These are phyloP conservation scores for Litsea cubeba DNA, from an alignment of 164 flowering plant genomes.

Conservation along the genomic window DNA sequence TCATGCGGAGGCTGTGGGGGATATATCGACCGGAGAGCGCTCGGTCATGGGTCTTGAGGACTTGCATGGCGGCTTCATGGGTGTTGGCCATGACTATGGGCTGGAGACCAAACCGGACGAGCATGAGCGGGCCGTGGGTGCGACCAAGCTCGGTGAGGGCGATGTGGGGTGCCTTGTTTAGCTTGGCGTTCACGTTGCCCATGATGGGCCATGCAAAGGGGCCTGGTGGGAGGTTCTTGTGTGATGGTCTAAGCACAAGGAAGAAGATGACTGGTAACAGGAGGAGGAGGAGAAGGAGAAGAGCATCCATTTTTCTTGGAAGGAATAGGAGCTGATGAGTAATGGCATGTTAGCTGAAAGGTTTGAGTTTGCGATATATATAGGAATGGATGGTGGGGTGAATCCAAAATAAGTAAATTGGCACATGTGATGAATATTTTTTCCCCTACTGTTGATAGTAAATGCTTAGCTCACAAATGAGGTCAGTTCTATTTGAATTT, in stretches of 20 bases:
- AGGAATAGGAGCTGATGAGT: too few species aligned
- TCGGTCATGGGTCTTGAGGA: conserved; percentile 26
- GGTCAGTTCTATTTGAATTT: too few species aligned
- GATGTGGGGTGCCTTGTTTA: conserved; percentile 22
- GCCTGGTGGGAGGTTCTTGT: conserved; percentile 33
- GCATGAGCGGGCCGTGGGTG: conserved; percentile 33
- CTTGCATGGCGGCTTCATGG: conserved; percentile 20
- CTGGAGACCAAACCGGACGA: conserved; percentile 25
- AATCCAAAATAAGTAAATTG: too few species aligned
- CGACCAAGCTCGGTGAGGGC: conserved; percentile 15
- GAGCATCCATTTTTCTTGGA: not conserved
- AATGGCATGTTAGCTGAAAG: too few species aligned
- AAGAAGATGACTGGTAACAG: not conserved
- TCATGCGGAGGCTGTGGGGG: conserved; percentile 3
- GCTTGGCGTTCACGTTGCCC: conserved; percentile 25
- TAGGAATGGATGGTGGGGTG: too few species aligned
- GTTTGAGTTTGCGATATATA: too few species aligned
- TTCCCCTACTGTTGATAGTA: too few species aligned
- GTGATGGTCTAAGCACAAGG: not conserved
- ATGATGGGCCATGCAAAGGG: conserved; percentile 39
- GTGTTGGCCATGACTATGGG: conserved; percentile 26
- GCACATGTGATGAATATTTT: too few species aligned
- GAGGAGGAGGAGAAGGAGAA: not conserved
- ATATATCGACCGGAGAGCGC: conserved; percentile 16
- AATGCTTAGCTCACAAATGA: too few species aligned